Evolutionary conservation across 2,329 filamentous ascomycete genomes (phyloP).

Genomic region (Cladophialophora yegresii): DNA sequence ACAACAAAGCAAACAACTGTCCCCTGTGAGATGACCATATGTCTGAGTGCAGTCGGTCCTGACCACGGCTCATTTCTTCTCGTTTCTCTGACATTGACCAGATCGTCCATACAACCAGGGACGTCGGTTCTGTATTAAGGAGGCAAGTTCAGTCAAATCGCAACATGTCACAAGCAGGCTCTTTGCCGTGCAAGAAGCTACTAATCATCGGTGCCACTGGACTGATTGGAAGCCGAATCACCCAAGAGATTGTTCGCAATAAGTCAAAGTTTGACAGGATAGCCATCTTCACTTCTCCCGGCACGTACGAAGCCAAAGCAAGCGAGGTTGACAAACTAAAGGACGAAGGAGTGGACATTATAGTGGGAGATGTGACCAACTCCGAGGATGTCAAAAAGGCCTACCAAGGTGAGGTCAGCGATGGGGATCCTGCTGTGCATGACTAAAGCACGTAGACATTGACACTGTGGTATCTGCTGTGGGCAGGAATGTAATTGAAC

Average conservation of each 20-base stretch:
- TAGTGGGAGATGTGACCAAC: constrained; percentile 58
- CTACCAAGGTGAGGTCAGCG: constrained; percentile 49
- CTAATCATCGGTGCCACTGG: constrained; percentile 59
- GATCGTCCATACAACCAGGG: background rate
- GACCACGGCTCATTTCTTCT: background rate
- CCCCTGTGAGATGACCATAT: background rate
- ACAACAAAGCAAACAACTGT: background rate
- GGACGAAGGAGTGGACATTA: constrained; percentile 53
- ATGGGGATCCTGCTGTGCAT: background rate
- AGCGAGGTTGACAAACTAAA: constrained; percentile 51
- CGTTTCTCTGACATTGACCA: background rate
- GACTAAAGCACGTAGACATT: constrained; percentile 42
- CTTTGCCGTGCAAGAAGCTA: constrained; percentile 37
- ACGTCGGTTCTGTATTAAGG: background rate
- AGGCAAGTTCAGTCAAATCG: background rate
- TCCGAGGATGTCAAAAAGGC: constrained; percentile 56
- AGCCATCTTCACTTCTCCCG: constrained; percentile 59
- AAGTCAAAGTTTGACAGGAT: constrained; percentile 53
- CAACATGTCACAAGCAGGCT: background rate
- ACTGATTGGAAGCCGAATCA: constrained; percentile 55
- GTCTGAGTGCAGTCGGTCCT: background rate
- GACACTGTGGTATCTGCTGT: constrained; percentile 67
- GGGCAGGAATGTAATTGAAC: constrained; percentile 61
- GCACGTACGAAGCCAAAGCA: constrained; percentile 54
- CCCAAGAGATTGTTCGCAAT: constrained; percentile 48